Conservation (phyloP, 2,329 filamentous ascomycete species). For the Nemania serpens region DNA sequence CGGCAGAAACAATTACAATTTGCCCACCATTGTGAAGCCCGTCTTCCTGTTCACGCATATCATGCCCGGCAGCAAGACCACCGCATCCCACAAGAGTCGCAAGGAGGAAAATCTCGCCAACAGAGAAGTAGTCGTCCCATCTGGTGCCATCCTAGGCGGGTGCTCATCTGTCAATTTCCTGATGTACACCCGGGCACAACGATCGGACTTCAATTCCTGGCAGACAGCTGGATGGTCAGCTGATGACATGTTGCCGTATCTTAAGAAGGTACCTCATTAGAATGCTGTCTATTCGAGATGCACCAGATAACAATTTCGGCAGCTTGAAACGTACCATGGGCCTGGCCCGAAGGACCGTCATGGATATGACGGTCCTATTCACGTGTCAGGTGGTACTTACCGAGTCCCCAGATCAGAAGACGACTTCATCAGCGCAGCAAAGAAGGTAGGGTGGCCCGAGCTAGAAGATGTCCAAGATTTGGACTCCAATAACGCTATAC, state of each 20-base stretch:
- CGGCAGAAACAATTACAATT: constrained; percentile 6
- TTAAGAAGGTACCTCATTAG: constrained; percentile 55
- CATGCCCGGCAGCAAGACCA: not conserved
- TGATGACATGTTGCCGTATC: constrained; percentile 50
- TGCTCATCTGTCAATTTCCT: constrained; percentile 55
- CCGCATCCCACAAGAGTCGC: not conserved
- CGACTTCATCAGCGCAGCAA: constrained; percentile 52
- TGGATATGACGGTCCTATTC: not conserved
- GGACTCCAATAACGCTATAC: not conserved
- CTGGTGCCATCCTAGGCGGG: constrained; percentile 50
- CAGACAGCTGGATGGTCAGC: constrained; percentile 35
- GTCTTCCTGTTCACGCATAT: not conserved
- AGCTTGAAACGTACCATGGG: not conserved
- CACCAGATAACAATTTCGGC: not conserved
- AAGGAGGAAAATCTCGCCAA: not conserved
- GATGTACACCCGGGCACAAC: constrained; percentile 44
- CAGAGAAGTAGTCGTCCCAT: not conserved
- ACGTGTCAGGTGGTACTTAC: constrained; percentile 45
- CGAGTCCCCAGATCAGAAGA: constrained; percentile 46
- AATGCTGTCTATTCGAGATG: not conserved
- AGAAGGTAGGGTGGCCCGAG: constrained; percentile 51
- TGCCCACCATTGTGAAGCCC: not conserved
- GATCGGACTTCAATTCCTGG: constrained; percentile 40
- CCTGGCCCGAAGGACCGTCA: not conserved
- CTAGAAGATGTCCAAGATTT: constrained; percentile 52